A percentile compares a stretch with the other conserved stretches of the same genome.
These are phyloP conservation scores for Syzygium malaccense DNA, from an alignment of 441 rosid species.

Conservation along the genomic window DNA sequence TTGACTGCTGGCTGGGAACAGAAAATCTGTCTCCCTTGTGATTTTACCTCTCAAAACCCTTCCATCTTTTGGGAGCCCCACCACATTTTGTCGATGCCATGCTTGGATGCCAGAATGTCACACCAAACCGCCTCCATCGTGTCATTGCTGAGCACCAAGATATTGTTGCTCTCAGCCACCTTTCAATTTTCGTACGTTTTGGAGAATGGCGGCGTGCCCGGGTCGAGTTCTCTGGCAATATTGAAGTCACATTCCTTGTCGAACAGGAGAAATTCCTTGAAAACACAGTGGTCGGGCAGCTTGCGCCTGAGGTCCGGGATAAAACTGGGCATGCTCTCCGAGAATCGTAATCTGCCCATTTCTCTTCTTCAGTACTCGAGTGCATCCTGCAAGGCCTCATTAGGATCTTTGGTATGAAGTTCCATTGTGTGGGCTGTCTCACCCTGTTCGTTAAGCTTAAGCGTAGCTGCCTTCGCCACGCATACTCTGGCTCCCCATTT, in stretches of 20 bases:
- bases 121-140: background rate
- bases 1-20: background rate
- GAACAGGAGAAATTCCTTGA: background rate
- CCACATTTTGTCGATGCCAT: background rate
- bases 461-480: background rate
- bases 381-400: background rate
- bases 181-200: background rate
- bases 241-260: background rate
- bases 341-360: background rate
- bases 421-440: background rate
- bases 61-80: background rate
- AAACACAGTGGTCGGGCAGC: background rate
- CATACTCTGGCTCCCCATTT: background rate
- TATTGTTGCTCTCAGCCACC: background rate
- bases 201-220: fast-evolving
- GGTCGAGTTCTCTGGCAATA: background rate
- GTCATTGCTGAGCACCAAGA: background rate
- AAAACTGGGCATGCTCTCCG: background rate
- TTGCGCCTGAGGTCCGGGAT: fast-evolving
- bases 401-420: background rate
- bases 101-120: background rate
- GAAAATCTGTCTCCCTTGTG: background rate
- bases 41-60: background rate
- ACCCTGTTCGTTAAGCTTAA: background rate
- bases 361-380: background rate